Evolutionary conservation across 805 yeast genomes (phyloP).

Genomic region (Wickerhamomyces sydowiorum): DNA sequence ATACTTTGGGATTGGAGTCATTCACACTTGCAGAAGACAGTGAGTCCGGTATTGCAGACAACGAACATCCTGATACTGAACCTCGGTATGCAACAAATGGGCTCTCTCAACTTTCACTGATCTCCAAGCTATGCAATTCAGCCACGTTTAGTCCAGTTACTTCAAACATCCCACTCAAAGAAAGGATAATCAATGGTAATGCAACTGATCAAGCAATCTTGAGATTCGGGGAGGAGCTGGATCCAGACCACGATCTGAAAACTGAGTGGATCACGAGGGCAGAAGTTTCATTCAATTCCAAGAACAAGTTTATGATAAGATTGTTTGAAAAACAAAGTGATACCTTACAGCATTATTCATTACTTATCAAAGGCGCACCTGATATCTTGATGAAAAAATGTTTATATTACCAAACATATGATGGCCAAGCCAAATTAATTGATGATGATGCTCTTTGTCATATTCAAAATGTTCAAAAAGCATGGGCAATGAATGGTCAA

Average conservation of each 20-base stretch:
- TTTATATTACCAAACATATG: constrained; percentile 10
- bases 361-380: constrained; percentile 41
- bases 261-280: constrained; percentile 21
- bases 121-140: constrained; percentile 31
- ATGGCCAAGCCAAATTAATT: constrained; percentile 8
- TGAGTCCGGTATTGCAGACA: constrained; percentile 4
- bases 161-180: constrained; percentile 8
- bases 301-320: constrained; percentile 38
- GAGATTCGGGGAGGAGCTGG: constrained; percentile 26
- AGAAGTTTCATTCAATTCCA: constrained; percentile 39
- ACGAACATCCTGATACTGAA: not conserved
- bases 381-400: constrained; percentile 34
- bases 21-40: not conserved
- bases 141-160: constrained; percentile 22
- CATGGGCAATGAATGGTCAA: constrained; percentile 34
- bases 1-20: constrained; percentile 7
- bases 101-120: constrained; percentile 7
- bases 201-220: constrained; percentile 45
- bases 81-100: not conserved
- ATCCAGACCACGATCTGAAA: constrained; percentile 9
- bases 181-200: constrained; percentile 32
- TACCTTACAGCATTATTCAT: not conserved
- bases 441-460: constrained; percentile 6
- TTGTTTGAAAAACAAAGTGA: constrained; percentile 17
- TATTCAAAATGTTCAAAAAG: constrained; percentile 23